Evolutionary conservation across 441 rosid genomes (phyloP).

Genomic region (Populus hybrid): DNA sequence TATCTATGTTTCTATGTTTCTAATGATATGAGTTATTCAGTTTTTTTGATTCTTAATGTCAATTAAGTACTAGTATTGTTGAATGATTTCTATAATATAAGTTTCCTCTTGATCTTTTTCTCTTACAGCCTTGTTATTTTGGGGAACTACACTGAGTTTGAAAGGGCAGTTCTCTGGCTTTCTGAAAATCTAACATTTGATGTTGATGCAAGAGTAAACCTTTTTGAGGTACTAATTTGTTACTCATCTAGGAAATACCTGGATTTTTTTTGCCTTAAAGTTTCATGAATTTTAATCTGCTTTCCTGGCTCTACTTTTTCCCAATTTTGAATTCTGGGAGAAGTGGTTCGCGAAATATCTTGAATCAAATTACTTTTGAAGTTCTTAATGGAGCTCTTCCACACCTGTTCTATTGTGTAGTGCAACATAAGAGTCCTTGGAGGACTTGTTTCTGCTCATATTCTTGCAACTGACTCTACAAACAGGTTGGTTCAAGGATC

Average conservation of each 20-base stretch:
- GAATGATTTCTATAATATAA: conserved; percentile 15
- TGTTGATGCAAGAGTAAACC: conserved; percentile 82
- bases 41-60: background rate
- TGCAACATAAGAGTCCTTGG: conserved; percentile 99
- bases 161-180: conserved; percentile 78
- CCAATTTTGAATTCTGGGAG: background rate
- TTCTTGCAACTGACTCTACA: conserved; percentile 86
- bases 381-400: conserved; percentile 27
- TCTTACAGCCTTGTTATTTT: conserved; percentile 74
- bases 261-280: background rate
- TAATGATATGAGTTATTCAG: background rate
- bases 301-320: conserved; percentile 2
- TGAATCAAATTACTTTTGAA: conserved; percentile 13
- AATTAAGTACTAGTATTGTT: background rate
- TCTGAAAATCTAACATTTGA: conserved; percentile 77
- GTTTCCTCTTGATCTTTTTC: conserved; percentile 8
- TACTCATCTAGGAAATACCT: background rate
- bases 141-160: conserved; percentile 90
- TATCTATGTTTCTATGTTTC: background rate
- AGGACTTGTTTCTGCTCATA: conserved; percentile 97
- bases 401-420: conserved; percentile 47
- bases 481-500: conserved; percentile 75
- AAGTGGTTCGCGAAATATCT: background rate
- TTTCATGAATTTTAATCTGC: conserved; percentile 6
- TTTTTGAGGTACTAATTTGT: conserved; percentile 67